phyloP scores from a whole-genome alignment of 495 filamentous ascomycete species.

The Hamigera avellanea region DNA sequence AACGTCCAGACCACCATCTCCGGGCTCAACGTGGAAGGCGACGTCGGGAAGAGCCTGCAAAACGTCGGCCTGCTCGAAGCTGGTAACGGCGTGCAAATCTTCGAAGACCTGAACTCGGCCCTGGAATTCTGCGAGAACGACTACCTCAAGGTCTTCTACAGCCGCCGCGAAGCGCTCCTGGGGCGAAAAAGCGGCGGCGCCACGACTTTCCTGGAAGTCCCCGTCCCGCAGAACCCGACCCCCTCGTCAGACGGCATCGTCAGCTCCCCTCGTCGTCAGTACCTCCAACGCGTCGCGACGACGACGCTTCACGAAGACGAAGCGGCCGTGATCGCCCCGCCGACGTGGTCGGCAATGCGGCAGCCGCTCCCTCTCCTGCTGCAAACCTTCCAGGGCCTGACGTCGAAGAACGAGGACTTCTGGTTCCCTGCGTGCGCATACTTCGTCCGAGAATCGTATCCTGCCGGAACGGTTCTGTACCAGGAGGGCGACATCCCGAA shows the following conservation, averaged over 20 bases:
- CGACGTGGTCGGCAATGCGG: conserved; percentile 67
- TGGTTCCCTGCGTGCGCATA: conserved; percentile 71
- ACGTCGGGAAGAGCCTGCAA: conserved; percentile 64
- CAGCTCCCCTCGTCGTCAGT: conserved; percentile 66
- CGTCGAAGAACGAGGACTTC: conserved; percentile 72
- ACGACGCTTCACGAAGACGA: conserved; percentile 54
- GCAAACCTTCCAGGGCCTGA: conserved; percentile 82
- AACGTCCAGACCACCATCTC: conserved; percentile 71
- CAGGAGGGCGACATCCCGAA: conserved; percentile 54
- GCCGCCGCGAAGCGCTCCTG: conserved; percentile 28
- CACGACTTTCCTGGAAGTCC: conserved; percentile 38
- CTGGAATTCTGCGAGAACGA: conserved; percentile 94
- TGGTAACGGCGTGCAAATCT: conserved; percentile 57
- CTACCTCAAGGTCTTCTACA: conserved; percentile 77
- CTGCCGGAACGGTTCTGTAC: conserved; percentile 64
- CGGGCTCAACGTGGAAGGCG: conserved; percentile 59
- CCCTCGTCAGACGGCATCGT: conserved; percentile 36
- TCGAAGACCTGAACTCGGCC: conserved; percentile 83
- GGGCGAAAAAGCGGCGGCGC: conserved; percentile 12
- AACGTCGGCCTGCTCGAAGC: conserved; percentile 68
- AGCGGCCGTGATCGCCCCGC: conserved; percentile 30
- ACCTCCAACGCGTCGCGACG: conserved; percentile 67
- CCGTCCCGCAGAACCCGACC: conserved; percentile 14
- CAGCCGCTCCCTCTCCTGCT: conserved; percentile 85
- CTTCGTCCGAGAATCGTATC: conserved; percentile 55